A percentile compares a stretch with the other conserved stretches of the same genome.
These are phyloP conservation scores for Dactylellina leptospora DNA, from an alignment of 2,329 filamentous ascomycete species.

Conservation along the genomic window DNA sequence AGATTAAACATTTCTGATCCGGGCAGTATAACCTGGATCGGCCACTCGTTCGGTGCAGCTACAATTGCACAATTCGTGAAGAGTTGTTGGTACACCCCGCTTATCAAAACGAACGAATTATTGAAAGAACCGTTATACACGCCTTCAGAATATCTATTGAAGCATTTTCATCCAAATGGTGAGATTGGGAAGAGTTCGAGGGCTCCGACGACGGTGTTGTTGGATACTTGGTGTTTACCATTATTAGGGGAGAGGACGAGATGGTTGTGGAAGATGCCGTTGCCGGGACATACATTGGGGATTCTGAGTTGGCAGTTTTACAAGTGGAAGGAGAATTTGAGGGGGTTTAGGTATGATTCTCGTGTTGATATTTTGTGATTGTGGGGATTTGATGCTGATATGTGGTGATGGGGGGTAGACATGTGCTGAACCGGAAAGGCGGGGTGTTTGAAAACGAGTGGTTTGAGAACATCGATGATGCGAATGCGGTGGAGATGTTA, in stretches of 20 bases:
- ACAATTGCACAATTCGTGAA: constrained; percentile 79
- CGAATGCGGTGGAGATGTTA: constrained; percentile 4
- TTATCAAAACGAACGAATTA: constrained; percentile 6
- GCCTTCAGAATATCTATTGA: constrained; percentile 22
- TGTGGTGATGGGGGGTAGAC: constrained; percentile 55
- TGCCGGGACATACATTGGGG: constrained; percentile 64
- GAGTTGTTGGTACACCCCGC: constrained; percentile 72
- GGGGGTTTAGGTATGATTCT: constrained; percentile 70
- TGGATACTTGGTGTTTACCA: constrained; percentile 67
- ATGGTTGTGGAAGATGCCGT: constrained; percentile 74
- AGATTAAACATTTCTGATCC: constrained; percentile 75
- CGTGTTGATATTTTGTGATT: neutral
- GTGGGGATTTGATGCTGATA: neutral
- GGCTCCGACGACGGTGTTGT: constrained; percentile 71
- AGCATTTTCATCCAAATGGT: constrained; percentile 35
- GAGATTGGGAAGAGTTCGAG: constrained; percentile 64
- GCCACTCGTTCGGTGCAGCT: constrained; percentile 85
- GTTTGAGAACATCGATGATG: constrained; percentile 13
- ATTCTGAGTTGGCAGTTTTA: constrained; percentile 70
- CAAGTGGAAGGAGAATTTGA: constrained; percentile 78
- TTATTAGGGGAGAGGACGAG: constrained; percentile 62
- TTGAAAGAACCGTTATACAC: constrained; percentile 43
- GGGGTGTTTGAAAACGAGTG: constrained; percentile 29
- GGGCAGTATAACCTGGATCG: constrained; percentile 76
- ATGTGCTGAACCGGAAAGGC: constrained; percentile 40